These are phyloP conservation scores for Trifolium repens DNA, from an alignment of 306 rosid species.

Conservation along the genomic window DNA sequence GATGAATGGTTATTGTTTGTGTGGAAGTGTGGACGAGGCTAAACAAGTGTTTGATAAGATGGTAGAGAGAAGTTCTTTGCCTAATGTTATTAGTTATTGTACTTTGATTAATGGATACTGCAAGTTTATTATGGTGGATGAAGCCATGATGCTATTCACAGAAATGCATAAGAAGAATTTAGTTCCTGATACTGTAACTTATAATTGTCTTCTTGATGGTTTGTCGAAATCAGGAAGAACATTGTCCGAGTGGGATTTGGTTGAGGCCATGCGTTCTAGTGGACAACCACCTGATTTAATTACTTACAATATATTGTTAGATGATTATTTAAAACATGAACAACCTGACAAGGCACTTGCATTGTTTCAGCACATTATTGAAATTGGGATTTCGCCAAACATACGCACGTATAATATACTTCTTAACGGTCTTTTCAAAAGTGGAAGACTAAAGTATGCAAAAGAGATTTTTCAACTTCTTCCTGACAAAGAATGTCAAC, in stretches of 20 bases:
- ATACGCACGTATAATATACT: too few species aligned
- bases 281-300: too few species aligned
- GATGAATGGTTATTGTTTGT: constrained; percentile 37
- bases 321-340: too few species aligned
- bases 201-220: constrained; percentile 47
- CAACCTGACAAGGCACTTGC: too few species aligned
- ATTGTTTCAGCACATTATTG: too few species aligned
- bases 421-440: too few species aligned
- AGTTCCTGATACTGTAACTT: constrained; percentile 45
- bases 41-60: constrained; percentile 39
- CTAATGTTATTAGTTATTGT: constrained; percentile 41
- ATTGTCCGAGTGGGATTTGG: constrained; percentile 36
- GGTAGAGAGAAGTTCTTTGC: constrained; percentile 16
- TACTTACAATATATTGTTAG: too few species aligned
- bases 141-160: constrained; percentile 35
- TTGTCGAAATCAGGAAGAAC: constrained; percentile 34
- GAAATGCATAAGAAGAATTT: constrained; percentile 42
- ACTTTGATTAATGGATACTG: constrained; percentile 49
- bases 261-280: constrained; percentile 42
- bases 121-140: constrained; percentile 44
- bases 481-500: too few species aligned
- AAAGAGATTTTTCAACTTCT: too few species aligned
- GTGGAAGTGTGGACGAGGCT: constrained; percentile 13
- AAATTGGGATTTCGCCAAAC: too few species aligned
- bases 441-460: too few species aligned